phyloP scores from a whole-genome alignment of 306 rosid genomes.

The Canavalia gladiata region DNA sequence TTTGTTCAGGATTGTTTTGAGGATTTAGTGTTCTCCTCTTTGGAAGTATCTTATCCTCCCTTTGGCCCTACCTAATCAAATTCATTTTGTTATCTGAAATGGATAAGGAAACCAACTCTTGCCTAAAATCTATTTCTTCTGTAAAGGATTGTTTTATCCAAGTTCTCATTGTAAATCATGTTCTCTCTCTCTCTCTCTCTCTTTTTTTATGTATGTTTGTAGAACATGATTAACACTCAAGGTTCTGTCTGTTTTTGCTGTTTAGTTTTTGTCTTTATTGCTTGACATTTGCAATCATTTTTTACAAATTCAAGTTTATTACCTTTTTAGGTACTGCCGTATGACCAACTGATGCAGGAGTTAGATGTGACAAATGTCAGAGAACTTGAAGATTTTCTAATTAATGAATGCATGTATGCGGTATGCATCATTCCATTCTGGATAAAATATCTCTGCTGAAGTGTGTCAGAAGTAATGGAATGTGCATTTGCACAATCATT shows the following conservation, averaged over 20 bases:
- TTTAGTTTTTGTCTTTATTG: slow-evolving; percentile 1
- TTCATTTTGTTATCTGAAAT: not conserved
- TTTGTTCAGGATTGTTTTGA: slow-evolving; percentile 2
- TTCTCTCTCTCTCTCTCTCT: not conserved
- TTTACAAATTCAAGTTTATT: not conserved
- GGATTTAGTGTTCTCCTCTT: slow-evolving; percentile 9
- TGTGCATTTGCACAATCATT: not conserved
- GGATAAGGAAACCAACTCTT: not conserved
- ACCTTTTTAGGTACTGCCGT: slow-evolving; percentile 73
- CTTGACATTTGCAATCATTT: slow-evolving; percentile 37
- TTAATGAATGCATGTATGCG: slow-evolving; percentile 98
- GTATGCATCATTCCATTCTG: slow-evolving; percentile 61
- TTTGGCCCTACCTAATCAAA: not conserved
- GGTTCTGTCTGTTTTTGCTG: slow-evolving; percentile 17
- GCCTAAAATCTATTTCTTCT: slow-evolving; percentile 3
- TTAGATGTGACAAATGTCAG: slow-evolving; percentile 86
- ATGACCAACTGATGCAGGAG: slow-evolving; percentile 92
- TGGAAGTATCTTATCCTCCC: not conserved
- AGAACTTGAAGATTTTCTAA: slow-evolving; percentile 93
- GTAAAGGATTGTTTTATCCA: slow-evolving; percentile 19
- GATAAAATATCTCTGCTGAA: slow-evolving; percentile 34
- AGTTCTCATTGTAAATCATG: slow-evolving; percentile 18
- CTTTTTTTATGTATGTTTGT: not conserved
- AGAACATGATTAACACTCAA: slow-evolving; percentile 1
- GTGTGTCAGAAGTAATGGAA: not conserved